phyloP scores from a whole-genome alignment of 345 rosid species.

The Capsella bursapastoris region DNA sequence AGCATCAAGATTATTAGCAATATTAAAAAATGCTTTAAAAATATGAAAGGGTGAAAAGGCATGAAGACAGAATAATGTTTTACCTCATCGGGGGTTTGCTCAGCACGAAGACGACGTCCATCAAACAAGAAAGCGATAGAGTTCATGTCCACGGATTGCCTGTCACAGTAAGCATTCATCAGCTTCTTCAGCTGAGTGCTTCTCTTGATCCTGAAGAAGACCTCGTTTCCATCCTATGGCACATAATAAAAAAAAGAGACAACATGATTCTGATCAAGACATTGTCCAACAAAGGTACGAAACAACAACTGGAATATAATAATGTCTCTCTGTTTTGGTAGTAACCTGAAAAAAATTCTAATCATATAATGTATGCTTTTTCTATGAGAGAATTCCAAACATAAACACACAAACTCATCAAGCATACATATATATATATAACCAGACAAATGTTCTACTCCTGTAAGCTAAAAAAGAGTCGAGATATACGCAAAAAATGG shows the following conservation, averaged over 20 bases:
- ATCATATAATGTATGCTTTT: background rate
- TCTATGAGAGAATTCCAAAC: background rate
- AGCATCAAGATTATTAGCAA: background rate
- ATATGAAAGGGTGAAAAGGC: background rate
- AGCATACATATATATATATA: too few relatives aligned
- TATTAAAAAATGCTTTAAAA: background rate
- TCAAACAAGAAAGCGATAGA: slow-evolving; percentile 86
- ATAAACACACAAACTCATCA: slow-evolving; percentile 1
- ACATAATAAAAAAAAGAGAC: background rate
- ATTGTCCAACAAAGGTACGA: background rate
- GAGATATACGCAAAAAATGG: background rate
- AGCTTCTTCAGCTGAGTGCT: slow-evolving; percentile 87
- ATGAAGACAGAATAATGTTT: background rate
- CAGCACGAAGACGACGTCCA: slow-evolving; percentile 82
- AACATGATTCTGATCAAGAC: slow-evolving; percentile 49
- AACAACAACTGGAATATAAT: background rate
- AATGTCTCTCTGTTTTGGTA: background rate
- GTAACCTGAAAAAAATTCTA: background rate
- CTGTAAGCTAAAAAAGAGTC: background rate
- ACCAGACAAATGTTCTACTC: background rate
- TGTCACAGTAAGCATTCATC: slow-evolving; percentile 88
- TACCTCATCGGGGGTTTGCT: slow-evolving; percentile 93
- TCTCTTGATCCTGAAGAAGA: slow-evolving; percentile 85
- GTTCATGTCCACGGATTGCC: slow-evolving; percentile 77
- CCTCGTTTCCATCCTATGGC: slow-evolving; percentile 82